Evolutionary conservation across 306 rosid genomes (phyloP), one percentile per base, ranked within the genome.

Genomic region (Vigna angularis): DNA sequence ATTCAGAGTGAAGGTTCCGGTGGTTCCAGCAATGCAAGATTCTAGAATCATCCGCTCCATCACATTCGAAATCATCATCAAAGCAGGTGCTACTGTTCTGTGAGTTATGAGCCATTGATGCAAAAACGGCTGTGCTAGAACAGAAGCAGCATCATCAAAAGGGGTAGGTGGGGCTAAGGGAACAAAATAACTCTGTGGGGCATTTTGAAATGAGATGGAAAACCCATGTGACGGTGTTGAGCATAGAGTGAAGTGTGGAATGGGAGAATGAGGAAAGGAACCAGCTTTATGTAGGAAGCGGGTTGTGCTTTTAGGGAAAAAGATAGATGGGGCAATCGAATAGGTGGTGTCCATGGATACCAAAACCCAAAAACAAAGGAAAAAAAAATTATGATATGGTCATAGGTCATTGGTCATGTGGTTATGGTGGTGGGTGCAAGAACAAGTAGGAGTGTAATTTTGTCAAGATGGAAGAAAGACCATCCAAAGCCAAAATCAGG

Each of bases 261-360:
- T 63, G 65, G 42, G 78, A 65, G 80, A 49, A 15, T 49, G 80
- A 57, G 62, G 82, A 68, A 86, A 79, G 83, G 73, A 56, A 16
- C 9, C 79, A 83, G 88, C 87, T 81, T 89, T 87, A 87, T 82
- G 93, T 81, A 87, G 85, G 90, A 32, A 75, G 62, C 50, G 77
- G 76, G 74, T 75, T 77, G 55, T 69, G 92, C 52, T 47, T 85
- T 74, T 88, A 85, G 94, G 97, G 92, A 73, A 75, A 48, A 38
- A 62, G 58, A 49, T 40, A 72, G 82, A 26, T 2, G 79, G 66
- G 70, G 45, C 16, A 62, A 30, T 44, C 36, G 28, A 8, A n/a
- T 61, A 2, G 44, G 47, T 9, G 70, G 32, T 71, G 51, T 74
- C 81, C 82, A 72, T 78, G 36, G 76, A 79, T 57, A 26, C 53